phyloP scores from a whole-genome alignment of 805 yeast genomes.

The Saturnispora silvae region DNA sequence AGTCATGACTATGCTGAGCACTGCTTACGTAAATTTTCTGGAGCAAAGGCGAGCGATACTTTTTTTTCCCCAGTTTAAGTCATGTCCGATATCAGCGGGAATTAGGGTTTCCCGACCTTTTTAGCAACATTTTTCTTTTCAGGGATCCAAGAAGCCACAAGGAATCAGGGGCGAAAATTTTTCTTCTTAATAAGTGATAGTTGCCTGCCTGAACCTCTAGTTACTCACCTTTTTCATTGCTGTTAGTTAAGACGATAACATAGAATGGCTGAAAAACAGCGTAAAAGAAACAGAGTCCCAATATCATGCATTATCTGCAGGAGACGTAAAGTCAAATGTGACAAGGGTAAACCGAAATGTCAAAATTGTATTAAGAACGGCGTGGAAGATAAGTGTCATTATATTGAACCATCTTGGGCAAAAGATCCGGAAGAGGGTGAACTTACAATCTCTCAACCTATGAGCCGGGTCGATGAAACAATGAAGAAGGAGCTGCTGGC shows the following conservation, averaged over 20 bases:
- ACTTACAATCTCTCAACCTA: conserved; percentile 17
- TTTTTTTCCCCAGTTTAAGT: background rate
- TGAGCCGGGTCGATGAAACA: conserved; percentile 3
- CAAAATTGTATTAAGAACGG: conserved; percentile 47
- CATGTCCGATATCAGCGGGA: conserved; percentile 1
- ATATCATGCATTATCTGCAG: conserved; percentile 31
- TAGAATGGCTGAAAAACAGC: conserved; percentile 15
- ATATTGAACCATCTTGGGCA: conserved; percentile 54
- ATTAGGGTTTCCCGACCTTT: background rate
- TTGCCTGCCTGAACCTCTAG: too few species aligned
- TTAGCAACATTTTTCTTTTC: background rate
- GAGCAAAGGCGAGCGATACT: too few species aligned
- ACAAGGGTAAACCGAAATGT: conserved; percentile 43
- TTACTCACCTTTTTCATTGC: too few species aligned
- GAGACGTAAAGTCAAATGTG: conserved; percentile 31
- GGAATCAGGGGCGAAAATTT: background rate
- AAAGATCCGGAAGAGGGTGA: conserved; percentile 30
- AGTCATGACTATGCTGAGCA: conserved; percentile 30
- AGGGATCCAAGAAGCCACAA: background rate
- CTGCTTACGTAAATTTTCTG: background rate
- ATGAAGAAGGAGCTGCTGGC: conserved; percentile 2
- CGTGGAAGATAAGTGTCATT: conserved; percentile 46
- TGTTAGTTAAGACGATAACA: too few species aligned
- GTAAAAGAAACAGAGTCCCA: conserved; percentile 30
- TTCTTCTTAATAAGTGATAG: background rate